Percentiles rank a stretch among this genome's conserved stretches.
Evolutionary conservation across 2,329 filamentous ascomycete species (phyloP).

Genomic region (Rhinocladiella similis): DNA sequence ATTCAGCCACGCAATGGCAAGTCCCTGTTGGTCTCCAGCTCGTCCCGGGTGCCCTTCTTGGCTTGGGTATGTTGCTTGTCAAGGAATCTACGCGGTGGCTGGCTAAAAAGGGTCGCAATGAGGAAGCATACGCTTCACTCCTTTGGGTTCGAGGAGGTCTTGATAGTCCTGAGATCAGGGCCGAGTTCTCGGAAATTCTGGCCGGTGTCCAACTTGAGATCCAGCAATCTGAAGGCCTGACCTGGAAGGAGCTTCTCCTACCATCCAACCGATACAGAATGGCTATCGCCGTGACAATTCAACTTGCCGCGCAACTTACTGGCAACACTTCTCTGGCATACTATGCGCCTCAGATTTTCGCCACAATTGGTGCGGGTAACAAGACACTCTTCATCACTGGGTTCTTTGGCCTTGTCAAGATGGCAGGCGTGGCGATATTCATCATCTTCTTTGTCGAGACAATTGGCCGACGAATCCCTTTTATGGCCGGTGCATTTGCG

Average conservation of each 20-base stretch:
- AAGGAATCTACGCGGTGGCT: slow-evolving; percentile 52
- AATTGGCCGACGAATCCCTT: slow-evolving; percentile 49
- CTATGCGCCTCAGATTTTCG: slow-evolving; percentile 55
- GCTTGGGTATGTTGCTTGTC: slow-evolving; percentile 51
- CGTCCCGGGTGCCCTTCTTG: slow-evolving; percentile 48
- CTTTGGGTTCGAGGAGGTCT: slow-evolving; percentile 55
- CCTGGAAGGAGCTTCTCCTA: slow-evolving; percentile 48
- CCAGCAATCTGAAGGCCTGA: slow-evolving; percentile 46
- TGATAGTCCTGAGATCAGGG: slow-evolving; percentile 35
- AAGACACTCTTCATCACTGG: slow-evolving; percentile 52
- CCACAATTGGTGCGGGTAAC: slow-evolving; percentile 49
- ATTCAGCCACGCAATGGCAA: slow-evolving; percentile 53
- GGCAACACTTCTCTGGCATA: slow-evolving; percentile 40
- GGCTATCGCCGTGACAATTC: slow-evolving; percentile 51
- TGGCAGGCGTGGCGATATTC: slow-evolving; percentile 49
- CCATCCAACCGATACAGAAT: slow-evolving; percentile 52
- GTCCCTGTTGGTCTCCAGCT: slow-evolving; percentile 56
- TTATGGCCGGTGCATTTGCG: slow-evolving; percentile 50
- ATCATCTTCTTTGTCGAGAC: slow-evolving; percentile 52
- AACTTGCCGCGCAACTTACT: slow-evolving; percentile 50
- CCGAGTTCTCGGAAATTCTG: slow-evolving; percentile 41
- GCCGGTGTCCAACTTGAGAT: slow-evolving; percentile 51
- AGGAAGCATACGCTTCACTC: slow-evolving; percentile 51
- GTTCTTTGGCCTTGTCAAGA: slow-evolving; percentile 56
- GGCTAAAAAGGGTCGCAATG: slow-evolving; percentile 45